Percentiles rank a stretch among this genome's conserved stretches.
Evolutionary conservation across 148 eudicot genomes (phyloP).

Genomic region (Cornus controversa): DNA sequence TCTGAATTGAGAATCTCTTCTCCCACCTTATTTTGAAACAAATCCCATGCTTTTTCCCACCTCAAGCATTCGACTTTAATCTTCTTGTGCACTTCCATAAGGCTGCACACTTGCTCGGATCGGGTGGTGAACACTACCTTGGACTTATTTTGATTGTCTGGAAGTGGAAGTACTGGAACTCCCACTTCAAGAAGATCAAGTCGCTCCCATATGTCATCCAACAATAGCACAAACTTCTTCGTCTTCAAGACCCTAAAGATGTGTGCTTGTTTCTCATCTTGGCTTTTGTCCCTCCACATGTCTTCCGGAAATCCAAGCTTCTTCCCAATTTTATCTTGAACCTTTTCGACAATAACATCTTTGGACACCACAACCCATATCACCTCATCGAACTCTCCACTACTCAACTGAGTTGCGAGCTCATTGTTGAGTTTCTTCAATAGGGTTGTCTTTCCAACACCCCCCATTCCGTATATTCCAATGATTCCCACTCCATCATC

Average conservation of each 20-base stretch:
- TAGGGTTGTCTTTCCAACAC: too few relatives aligned
- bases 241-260: conserved; percentile 9
- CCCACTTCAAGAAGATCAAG: conserved; percentile 23
- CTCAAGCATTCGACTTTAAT: conserved; percentile 21
- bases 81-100: conserved; percentile 21
- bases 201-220: conserved; percentile 3
- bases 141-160: background rate
- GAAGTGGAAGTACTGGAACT: conserved; percentile 25
- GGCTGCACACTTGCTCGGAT: conserved; percentile 24
- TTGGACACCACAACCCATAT: conserved; percentile 5
- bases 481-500: conserved; percentile 10
- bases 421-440: too few relatives aligned
- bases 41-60: conserved; percentile 2
- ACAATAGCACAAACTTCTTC: conserved; percentile 12
- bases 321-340: background rate
- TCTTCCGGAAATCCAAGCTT: conserved; percentile 2
- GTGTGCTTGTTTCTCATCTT: conserved; percentile 6
- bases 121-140: conserved; percentile 26
- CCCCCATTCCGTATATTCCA: conserved; percentile 9
- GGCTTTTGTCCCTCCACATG: conserved; percentile 12
- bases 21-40: conserved; percentile 23
- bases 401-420: background rate
- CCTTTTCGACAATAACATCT: background rate
- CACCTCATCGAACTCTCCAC: background rate
- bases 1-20: conserved; percentile 20